phyloP scores from a whole-genome alignment of 1,284 basidiomycete genomes.

The Neonothopanus nambi region DNA sequence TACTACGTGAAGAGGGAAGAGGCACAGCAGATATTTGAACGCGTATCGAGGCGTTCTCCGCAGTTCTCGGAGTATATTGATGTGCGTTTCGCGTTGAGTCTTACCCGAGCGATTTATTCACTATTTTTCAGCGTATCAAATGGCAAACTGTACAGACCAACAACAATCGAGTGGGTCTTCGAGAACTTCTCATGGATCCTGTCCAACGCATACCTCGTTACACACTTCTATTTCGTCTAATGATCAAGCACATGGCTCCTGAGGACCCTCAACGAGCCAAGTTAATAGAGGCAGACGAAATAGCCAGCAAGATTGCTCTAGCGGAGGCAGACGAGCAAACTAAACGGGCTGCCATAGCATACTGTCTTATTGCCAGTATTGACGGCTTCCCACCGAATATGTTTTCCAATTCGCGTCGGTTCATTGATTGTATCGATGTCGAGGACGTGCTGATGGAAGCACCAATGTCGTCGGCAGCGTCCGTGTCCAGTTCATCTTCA shows the following conservation, averaged over 20 bases:
- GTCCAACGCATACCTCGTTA: constrained; percentile 98
- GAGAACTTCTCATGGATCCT: constrained; percentile 98
- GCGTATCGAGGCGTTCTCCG: constrained; percentile 71
- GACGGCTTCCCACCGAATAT: constrained; percentile 90
- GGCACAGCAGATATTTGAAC: constrained; percentile 87
- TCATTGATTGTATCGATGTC: constrained; percentile 93
- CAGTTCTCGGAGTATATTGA: constrained; percentile 85
- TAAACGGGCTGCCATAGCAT: constrained; percentile 86
- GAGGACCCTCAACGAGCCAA: constrained; percentile 79
- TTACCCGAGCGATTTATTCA: constrained; percentile 17
- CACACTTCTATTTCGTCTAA: constrained; percentile 88
- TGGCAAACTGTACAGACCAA: constrained; percentile 83
- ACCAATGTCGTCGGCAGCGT: constrained; percentile 40
- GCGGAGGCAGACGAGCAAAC: constrained; percentile 94
- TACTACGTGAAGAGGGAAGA: constrained; percentile 94
- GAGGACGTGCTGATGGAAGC: constrained; percentile 75
- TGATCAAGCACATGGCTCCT: constrained; percentile 84
- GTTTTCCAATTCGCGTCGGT: constrained; percentile 84
- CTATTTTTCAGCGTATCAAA: constrained; percentile 71
- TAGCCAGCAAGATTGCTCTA: constrained; percentile 88
- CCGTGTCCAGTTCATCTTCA: constrained; percentile 38
- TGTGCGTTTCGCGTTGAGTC: constrained; percentile 48
- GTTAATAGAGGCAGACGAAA: constrained; percentile 83
- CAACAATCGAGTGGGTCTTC: constrained; percentile 84
- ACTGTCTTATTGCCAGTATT: constrained; percentile 82